A percentile compares a stretch with the other conserved stretches of the same genome.
Conservation (phyloP, 2,329 filamentous ascomycete genomes). For the Paracoccidioides brasiliensis region DNA sequence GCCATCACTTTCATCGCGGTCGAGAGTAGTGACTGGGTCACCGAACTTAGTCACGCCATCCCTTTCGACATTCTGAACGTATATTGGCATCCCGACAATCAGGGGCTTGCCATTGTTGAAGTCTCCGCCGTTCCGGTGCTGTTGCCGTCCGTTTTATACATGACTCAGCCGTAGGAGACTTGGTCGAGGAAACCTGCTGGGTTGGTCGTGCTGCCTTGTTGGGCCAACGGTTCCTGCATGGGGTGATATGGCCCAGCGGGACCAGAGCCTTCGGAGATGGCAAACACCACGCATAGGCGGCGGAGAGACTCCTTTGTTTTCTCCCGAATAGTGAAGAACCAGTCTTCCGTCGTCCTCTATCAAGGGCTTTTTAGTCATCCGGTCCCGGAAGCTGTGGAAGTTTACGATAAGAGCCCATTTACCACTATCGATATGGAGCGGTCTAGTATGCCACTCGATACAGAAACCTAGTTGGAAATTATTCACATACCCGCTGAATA, state of each 20-base stretch:
- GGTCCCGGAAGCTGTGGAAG: no score
- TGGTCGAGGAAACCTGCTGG: conserved; percentile 46
- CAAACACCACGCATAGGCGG: conserved; percentile 48
- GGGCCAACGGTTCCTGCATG: conserved; percentile 35
- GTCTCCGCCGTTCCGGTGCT: conserved; percentile 35
- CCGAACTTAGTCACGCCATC: conserved; percentile 44
- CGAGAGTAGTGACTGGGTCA: conserved; percentile 43
- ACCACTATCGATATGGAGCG: no score
- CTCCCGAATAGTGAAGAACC: conserved; percentile 48
- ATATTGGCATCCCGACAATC: conserved; percentile 24
- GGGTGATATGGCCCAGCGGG: conserved; percentile 41
- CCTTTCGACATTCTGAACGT: conserved; percentile 27
- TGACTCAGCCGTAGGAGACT: conserved; percentile 43
- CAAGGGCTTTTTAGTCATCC: neutral
- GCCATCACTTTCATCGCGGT: conserved; percentile 50
- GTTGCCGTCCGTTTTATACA: conserved; percentile 57
- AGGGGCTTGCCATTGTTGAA: conserved; percentile 35
- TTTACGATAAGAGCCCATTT: no score
- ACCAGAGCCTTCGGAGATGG: conserved; percentile 33
- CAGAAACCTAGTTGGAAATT: neutral
- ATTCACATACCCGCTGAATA: conserved; percentile 30
- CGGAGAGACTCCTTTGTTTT: conserved; percentile 25
- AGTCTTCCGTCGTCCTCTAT: conserved; percentile 36
- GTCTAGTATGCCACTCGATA: neutral
- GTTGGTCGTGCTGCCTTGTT: conserved; percentile 50